phyloP scores from a whole-genome alignment of 139 green algal genomes.

The Picochlorum sp. region DNA sequence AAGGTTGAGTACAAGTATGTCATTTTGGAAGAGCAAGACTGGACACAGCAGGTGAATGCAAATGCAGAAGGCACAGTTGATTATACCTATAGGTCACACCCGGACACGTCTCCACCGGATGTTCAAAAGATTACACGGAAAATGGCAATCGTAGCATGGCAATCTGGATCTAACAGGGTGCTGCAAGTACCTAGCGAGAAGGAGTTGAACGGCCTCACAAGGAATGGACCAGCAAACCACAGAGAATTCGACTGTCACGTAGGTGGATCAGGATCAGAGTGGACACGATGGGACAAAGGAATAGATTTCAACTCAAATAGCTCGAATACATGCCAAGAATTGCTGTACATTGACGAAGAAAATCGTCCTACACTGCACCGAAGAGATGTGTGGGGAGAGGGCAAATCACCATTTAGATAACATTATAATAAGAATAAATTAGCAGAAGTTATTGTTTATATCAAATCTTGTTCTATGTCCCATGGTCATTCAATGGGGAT shows the following conservation, averaged over 20 bases:
- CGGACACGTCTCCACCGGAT: constrained; percentile 60
- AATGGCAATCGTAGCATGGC: constrained; percentile 94
- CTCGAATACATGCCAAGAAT: neutral
- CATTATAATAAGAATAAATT: neutral
- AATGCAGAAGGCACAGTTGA: constrained; percentile 70
- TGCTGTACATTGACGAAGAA: constrained; percentile 38
- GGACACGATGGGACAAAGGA: constrained; percentile 24
- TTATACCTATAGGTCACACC: constrained; percentile 61
- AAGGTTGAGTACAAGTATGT: constrained; percentile 92
- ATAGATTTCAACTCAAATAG: neutral
- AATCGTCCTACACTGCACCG: constrained; percentile 54
- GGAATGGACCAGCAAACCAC: constrained; percentile 42
- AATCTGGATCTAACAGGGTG: constrained; percentile 79
- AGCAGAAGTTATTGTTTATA: neutral
- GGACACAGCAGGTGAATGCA: constrained; percentile 52
- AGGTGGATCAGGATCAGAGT: constrained; percentile 6
- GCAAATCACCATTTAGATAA: constrained; percentile 6
- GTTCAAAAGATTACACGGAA: constrained; percentile 76
- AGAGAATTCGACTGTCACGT: constrained; percentile 16
- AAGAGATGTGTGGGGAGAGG: constrained; percentile 61
- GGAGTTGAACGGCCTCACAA: constrained; percentile 17
- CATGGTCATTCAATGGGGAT: neutral
- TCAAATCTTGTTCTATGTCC: neutral
- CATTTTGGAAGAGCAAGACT: constrained; percentile 83
- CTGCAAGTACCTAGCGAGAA: constrained; percentile 70